Evolutionary conservation across 441 rosid species (phyloP).

Genomic region (Croton setiger): DNA sequence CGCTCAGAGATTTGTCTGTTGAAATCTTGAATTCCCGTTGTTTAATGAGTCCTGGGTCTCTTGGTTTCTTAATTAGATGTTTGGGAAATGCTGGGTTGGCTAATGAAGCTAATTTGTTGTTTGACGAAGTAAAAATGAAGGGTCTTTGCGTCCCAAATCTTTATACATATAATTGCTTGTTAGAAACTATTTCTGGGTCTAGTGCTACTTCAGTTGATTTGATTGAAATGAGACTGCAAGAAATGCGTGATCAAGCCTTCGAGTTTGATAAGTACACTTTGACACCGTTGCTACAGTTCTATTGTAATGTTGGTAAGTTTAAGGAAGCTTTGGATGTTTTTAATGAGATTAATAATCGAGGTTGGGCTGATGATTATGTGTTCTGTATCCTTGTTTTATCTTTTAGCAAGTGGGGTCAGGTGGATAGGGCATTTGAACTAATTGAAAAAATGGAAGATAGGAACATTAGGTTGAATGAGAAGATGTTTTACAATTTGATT

Average conservation of each 20-base stretch:
- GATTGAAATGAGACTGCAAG: conserved; percentile 61
- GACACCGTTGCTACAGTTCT: conserved; percentile 71
- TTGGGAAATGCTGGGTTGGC: conserved; percentile 64
- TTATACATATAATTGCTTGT: conserved; percentile 75
- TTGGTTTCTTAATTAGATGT: conserved; percentile 80
- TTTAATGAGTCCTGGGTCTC: conserved; percentile 69
- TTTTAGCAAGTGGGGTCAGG: conserved; percentile 66
- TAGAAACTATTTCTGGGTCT: conserved; percentile 65
- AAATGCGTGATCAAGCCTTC: conserved; percentile 63
- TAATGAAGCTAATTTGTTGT: conserved; percentile 63
- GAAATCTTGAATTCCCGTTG: conserved; percentile 53
- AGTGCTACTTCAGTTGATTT: conserved; percentile 40
- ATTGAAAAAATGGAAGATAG: conserved; percentile 60
- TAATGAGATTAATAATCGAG: conserved; percentile 44
- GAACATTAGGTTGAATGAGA: conserved; percentile 56
- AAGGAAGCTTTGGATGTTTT: conserved; percentile 59
- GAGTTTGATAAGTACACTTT: conserved; percentile 59
- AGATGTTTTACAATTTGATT: conserved; percentile 62
- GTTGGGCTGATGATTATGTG: conserved; percentile 70
- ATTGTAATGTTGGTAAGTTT: conserved; percentile 50
- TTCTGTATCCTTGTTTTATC: conserved; percentile 55
- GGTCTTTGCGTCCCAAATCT: conserved; percentile 68
- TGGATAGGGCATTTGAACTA: conserved; percentile 71
- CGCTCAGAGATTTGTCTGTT: conserved; percentile 45
- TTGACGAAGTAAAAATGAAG: conserved; percentile 52